Evolutionary conservation across 805 yeast species (phyloP).

Genomic region (Torulaspora maleeae): DNA sequence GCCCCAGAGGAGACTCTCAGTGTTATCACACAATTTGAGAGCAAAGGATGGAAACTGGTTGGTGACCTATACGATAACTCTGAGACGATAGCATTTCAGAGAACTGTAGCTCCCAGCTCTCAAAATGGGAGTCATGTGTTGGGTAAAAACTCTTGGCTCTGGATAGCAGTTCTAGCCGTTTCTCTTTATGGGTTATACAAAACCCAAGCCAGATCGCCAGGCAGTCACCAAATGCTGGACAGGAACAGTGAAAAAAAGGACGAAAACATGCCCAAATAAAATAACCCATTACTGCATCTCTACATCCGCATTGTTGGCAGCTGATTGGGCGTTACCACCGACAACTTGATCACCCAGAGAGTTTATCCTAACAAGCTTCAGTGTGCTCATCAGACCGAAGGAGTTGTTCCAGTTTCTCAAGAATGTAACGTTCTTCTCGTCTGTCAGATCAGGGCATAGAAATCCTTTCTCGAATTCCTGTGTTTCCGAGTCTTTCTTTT

Average conservation of each 20-base stretch:
- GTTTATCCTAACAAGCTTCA: conserved; percentile 45
- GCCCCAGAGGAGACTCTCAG: conserved; percentile 27
- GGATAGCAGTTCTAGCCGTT: not conserved
- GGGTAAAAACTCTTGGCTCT: conserved; percentile 1
- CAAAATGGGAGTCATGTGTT: not conserved
- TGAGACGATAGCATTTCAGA: conserved; percentile 23
- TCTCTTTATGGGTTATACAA: not conserved
- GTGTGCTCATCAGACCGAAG: conserved; percentile 65
- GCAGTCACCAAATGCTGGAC: not conserved
- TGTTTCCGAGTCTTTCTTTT: conserved; percentile 54
- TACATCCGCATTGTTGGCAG: conserved; percentile 13
- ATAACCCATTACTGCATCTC: conserved; percentile 18
- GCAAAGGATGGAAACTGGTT: conserved; percentile 26
- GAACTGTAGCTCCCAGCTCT: conserved; percentile 1
- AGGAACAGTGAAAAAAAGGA: not conserved
- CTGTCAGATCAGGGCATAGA: conserved; percentile 66
- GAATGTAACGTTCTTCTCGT: conserved; percentile 50
- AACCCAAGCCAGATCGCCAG: not conserved
- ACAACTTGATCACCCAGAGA: conserved; percentile 26
- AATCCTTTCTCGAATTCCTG: conserved; percentile 66
- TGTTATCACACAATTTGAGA: conserved; percentile 20
- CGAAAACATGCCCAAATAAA: not conserved
- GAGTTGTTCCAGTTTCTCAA: conserved; percentile 79
- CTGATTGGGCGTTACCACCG: conserved; percentile 17
- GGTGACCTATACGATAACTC: conserved; percentile 25